Percentiles rank a stretch among this genome's conserved stretches.
phyloP scores from a whole-genome alignment of 495 filamentous ascomycete species.

The Arthonia radiata region DNA sequence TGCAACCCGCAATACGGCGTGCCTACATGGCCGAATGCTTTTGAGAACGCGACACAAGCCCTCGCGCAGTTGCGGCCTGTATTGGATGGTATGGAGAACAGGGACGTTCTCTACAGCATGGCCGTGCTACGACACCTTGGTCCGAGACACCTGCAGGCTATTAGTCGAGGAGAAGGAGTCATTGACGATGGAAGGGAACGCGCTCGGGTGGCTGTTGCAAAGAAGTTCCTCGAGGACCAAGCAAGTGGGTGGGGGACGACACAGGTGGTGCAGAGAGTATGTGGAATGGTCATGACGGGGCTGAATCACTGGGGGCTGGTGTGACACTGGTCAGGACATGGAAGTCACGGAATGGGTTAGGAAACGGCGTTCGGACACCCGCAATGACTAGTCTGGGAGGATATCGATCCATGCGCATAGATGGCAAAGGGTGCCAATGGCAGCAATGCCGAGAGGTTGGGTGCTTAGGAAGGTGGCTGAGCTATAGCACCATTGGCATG shows the following conservation, averaged over 20 bases:
- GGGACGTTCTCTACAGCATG: slow-evolving; percentile 81
- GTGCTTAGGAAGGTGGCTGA: too few species aligned
- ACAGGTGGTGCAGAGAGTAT: slow-evolving; percentile 55
- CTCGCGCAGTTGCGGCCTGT: slow-evolving; percentile 36
- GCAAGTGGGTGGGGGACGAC: slow-evolving; percentile 45
- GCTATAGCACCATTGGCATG: too few species aligned
- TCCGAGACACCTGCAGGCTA: slow-evolving; percentile 32
- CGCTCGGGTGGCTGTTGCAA: slow-evolving; percentile 53
- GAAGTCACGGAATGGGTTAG: too few species aligned
- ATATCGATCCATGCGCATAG: too few species aligned
- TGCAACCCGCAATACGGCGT: slow-evolving; percentile 36
- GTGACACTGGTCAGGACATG: too few species aligned
- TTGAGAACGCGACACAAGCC: slow-evolving; percentile 42
- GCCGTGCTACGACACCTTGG: slow-evolving; percentile 54
- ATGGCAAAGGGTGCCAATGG: too few species aligned
- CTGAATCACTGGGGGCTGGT: too few species aligned
- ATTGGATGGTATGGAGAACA: slow-evolving; percentile 57
- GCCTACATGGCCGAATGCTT: slow-evolving; percentile 26
- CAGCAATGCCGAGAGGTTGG: too few species aligned
- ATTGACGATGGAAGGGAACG: slow-evolving; percentile 47
- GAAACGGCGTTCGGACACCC: too few species aligned
- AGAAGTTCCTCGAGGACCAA: slow-evolving; percentile 58
- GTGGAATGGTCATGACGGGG: slow-evolving; percentile 43
- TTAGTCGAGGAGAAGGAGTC: slow-evolving; percentile 26
- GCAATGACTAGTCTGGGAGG: too few species aligned